Evolutionary conservation across 331 rosid genomes (phyloP).

Genomic region (Prunus yedoensis): DNA sequence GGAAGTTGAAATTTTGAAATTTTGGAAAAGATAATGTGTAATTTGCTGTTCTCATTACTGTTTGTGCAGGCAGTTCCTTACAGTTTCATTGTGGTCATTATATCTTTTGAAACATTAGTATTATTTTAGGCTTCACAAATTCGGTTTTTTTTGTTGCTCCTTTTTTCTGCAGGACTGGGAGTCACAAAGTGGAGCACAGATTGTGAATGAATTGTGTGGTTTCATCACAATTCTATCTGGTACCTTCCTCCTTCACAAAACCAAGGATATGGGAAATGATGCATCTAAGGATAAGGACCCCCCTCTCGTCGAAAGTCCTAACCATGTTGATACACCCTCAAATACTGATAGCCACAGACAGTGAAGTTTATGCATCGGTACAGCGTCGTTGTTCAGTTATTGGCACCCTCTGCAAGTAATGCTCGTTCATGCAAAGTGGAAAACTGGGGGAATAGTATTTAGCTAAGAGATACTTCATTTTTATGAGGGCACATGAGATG

Average conservation of each 20-base stretch:
- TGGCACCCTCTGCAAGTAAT: neutral
- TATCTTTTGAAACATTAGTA: neutral
- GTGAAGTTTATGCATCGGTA: neutral
- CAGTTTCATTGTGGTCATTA: neutral
- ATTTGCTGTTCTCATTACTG: neutral
- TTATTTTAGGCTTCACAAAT: neutral
- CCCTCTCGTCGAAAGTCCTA: slow-evolving; percentile 25
- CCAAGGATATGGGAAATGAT: slow-evolving; percentile 74
- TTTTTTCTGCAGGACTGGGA: slow-evolving; percentile 66
- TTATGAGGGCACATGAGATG: slow-evolving; percentile 2
- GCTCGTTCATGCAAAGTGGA: slow-evolving; percentile 5
- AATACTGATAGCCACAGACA: slow-evolving; percentile 4
- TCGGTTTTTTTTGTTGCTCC: neutral
- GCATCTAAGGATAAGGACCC: slow-evolving; percentile 18
- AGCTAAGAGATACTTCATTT: neutral
- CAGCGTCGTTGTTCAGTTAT: neutral
- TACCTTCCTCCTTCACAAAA: slow-evolving; percentile 88
- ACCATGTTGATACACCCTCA: neutral
- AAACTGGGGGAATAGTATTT: neutral
- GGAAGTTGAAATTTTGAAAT: too few species aligned
- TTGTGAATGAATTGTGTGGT: slow-evolving; percentile 77
- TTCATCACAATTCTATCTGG: slow-evolving; percentile 86
- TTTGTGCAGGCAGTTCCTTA: neutral
- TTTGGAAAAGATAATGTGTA: neutral
- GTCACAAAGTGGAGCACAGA: slow-evolving; percentile 63